These are phyloP conservation scores for Aspergillus pseudoterreus DNA, from an alignment of 2,329 filamentous ascomycete species.

Conservation along the genomic window DNA sequence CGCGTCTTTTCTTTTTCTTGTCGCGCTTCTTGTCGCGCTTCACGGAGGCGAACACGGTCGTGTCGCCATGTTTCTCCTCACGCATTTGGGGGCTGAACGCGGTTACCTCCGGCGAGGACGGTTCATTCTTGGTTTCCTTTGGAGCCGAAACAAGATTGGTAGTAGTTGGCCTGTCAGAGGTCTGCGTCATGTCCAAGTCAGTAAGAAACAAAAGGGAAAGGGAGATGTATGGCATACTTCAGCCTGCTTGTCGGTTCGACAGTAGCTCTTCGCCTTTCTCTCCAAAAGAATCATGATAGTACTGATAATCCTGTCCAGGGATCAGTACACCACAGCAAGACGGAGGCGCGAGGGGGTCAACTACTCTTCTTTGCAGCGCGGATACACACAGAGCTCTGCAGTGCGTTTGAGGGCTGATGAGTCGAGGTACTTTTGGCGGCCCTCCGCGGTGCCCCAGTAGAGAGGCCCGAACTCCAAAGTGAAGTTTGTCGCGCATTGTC, in stretches of 20 bases:
- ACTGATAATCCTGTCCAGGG: neutral
- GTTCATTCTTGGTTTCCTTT: neutral
- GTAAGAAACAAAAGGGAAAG: neutral
- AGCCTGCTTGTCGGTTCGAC: neutral
- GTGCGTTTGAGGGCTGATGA: slow-evolving; percentile 12
- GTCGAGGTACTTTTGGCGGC: slow-evolving; percentile 16
- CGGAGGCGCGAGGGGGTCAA: neutral
- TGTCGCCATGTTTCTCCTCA: too few species aligned
- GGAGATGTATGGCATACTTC: neutral
- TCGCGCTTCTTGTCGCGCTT: neutral
- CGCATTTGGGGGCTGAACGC: neutral
- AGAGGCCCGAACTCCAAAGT: slow-evolving; percentile 12
- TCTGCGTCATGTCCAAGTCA: too few species aligned
- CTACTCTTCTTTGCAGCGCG: slow-evolving; percentile 18
- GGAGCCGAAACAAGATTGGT: neutral
- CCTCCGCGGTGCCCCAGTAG: slow-evolving; percentile 21
- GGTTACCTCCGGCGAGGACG: neutral
- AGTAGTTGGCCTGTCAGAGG: neutral
- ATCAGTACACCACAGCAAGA: neutral
- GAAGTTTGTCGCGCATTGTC: slow-evolving; percentile 14
- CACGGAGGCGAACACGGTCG: neutral
- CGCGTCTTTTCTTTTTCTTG: neutral
- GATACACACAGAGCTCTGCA: slow-evolving; percentile 15
- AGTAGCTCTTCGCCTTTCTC: neutral
- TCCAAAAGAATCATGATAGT: neutral